Base-by-base conservation (phyloP, 2,329 filamentous ascomycete genomes). In the Phaeosphaeriaceae sp. region DNA sequence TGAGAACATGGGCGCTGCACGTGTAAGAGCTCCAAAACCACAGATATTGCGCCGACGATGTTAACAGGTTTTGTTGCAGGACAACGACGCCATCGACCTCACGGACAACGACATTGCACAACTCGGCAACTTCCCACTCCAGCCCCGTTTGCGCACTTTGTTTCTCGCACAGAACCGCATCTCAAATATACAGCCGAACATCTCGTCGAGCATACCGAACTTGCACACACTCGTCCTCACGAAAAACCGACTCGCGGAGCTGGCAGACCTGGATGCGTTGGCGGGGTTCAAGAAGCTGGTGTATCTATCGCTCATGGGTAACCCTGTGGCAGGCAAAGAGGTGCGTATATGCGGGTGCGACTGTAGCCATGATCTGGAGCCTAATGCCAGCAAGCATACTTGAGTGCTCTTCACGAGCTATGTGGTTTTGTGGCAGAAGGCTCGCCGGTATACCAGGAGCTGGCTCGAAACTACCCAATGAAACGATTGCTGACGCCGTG, bases 31-130 rank as follows among this genome's bases (percentile, higher is more conserved):
- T 40, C 17, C 35, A 40, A 6, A 6, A n/a, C 35, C 15, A 40
- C 15, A n/a, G 1, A 4, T 40, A 4, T 40, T 17, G 17, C 35
- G 35, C 4, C 15, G 15, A 15, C n/a, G 15, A 40, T 17, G 15
- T 46, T 46, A 21, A 46, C 43, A 23, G 19, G 19, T 10, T 22
- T 15, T 15, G 17, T 15, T 15, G 17, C 72, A 96, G 92, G 92
- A 94, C 71, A 93, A 96, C 86, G 95, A 98, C 83, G 89, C 92
- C 67, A 96, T 99, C 84, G 95, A 99, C 82, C 90, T 99, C 73
- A 98, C 95, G 79, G 95, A 99, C 84, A 99, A 99, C 80, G 94
- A 97, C 80, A 94, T 99, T 74, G 88, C 92, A 70, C 84, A 90
- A 51, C 87, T 99, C 64, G 90, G 89, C 66, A 97, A 97, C 82